These are phyloP conservation scores for Eucalyptus decipiens DNA, from an alignment of 345 rosid genomes.

Conservation along the genomic window DNA sequence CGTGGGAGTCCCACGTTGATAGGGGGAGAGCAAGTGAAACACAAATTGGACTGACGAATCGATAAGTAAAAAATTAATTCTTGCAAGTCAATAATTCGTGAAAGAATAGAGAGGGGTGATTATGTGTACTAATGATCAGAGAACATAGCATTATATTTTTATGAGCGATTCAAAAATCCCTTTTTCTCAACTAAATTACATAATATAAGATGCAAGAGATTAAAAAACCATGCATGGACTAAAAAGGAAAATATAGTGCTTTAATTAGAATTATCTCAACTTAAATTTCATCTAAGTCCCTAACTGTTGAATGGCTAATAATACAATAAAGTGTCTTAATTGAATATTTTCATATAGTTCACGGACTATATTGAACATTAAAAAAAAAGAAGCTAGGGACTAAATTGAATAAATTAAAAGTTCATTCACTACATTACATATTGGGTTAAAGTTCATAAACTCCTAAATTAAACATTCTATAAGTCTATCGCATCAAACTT, in stretches of 20 bases:
- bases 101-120: neutral
- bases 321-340: neutral
- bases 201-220: neutral
- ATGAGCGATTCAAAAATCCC: neutral
- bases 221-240: neutral
- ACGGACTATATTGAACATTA: accelerated
- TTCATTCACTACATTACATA: accelerated
- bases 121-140: neutral
- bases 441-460: accelerated
- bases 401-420: too few relatives aligned
- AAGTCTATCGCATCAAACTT: neutral
- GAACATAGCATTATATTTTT: neutral
- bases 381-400: neutral
- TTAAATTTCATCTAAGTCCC: neutral
- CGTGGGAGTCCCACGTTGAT: neutral
- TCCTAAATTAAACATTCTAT: neutral
- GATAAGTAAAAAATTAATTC: neutral
- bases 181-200: neutral
- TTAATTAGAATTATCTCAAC: neutral
- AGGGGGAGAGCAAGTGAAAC: neutral
- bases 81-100: neutral
- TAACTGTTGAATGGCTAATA: neutral
- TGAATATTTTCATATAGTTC: too few relatives aligned
- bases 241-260: neutral
- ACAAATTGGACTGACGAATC: neutral